Evolutionary conservation across 208 protist species (phyloP), one percentile per base, ranked within the genome.

Genomic region (Crithidia brevicula): DNA sequence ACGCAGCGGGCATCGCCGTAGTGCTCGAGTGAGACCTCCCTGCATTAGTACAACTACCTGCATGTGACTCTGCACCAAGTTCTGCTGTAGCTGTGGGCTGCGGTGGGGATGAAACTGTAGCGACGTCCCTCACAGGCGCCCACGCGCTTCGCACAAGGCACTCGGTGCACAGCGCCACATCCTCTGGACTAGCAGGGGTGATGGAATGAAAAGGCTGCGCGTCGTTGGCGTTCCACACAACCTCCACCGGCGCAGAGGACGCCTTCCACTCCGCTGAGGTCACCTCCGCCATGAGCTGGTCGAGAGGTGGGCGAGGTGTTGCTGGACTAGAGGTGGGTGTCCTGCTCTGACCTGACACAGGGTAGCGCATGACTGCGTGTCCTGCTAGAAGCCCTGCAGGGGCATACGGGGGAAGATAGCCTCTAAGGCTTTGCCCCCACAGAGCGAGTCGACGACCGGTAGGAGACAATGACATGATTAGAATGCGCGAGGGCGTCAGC

Each of bases 151-250:
- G 4, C 4, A 64, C 4, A 18, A 64, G 38, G 57, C 59, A 65
- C 20, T 33, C 38, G 11, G 67, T 51, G 56, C 49, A 65, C 38
- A 8, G 20, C 28, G 22, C 11, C 30, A 72, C 72, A 23, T 52
- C 59, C 23, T 71, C 67, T 10, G 65, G 30, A 33, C 52, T 51
- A 50, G 40, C 22, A 7, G 70, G 51, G 20, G 61, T 30, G 25
- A 81, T 45, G 23, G 61, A 52, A 38, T 73, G 51, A 45, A 86
- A 47, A 11, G 69, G 51, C 27, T 54, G n/a, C 16, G 42, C 54
- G 23, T 86, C 70, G 22, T 58, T 65, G 16, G 54, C 52, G 45
- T 70, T 76, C 15, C 36, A 52, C 27, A 73, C 49, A 25, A 58
- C 57, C 49, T 62, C 58, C 2, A 50, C 52, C 10, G 57, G 57